A percentile compares a stretch with the other conserved stretches of the same genome.
Evolutionary conservation across 1,284 basidiomycete species (phyloP).

Genomic region (Lentinula novae-zelandiae): DNA sequence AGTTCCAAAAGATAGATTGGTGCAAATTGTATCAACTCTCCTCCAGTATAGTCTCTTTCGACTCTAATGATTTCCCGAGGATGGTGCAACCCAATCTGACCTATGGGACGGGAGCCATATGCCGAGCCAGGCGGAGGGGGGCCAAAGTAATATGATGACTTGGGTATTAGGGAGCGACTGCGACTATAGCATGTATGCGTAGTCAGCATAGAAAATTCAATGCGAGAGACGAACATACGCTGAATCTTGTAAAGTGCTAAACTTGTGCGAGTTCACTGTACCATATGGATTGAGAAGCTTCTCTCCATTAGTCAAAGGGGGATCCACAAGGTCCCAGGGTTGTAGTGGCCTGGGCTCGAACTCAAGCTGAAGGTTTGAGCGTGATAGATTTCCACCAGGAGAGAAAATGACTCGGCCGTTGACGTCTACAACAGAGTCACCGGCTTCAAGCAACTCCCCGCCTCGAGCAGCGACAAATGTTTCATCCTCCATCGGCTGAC

Average conservation of each 20-base stretch:
- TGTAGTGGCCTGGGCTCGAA: conserved; percentile 21
- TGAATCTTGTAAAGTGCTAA: conserved; percentile 6
- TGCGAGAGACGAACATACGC: conserved; percentile 30
- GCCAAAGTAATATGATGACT: conserved; percentile 81
- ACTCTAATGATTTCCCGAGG: conserved; percentile 83
- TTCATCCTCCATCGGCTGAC: background rate
- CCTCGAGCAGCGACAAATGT: background rate
- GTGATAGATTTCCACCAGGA: background rate
- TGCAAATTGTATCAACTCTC: conserved; percentile 78
- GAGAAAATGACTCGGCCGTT: conserved; percentile 6
- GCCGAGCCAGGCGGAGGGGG: conserved; percentile 70
- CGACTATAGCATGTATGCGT: conserved; percentile 25
- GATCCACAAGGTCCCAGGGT: conserved; percentile 57
- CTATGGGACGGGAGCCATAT: conserved; percentile 72
- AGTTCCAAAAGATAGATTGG: conserved; percentile 80
- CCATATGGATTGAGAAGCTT: conserved; percentile 19
- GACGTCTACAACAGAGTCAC: conserved; percentile 10
- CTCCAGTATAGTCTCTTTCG: conserved; percentile 79
- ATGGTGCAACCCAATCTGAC: conserved; percentile 76
- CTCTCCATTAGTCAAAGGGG: conserved; percentile 35
- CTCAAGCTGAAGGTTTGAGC: conserved; percentile 8
- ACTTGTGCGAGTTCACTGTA: conserved; percentile 22
- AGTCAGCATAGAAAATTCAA: conserved; percentile 22
- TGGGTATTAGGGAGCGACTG: conserved; percentile 55
- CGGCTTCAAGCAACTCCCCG: conserved; percentile 1